A percentile compares a stretch with the other conserved stretches of the same genome.
These are phyloP conservation scores for Dothideomycetes sp. DNA, from an alignment of 2,329 filamentous ascomycete species.

Conservation along the genomic window DNA sequence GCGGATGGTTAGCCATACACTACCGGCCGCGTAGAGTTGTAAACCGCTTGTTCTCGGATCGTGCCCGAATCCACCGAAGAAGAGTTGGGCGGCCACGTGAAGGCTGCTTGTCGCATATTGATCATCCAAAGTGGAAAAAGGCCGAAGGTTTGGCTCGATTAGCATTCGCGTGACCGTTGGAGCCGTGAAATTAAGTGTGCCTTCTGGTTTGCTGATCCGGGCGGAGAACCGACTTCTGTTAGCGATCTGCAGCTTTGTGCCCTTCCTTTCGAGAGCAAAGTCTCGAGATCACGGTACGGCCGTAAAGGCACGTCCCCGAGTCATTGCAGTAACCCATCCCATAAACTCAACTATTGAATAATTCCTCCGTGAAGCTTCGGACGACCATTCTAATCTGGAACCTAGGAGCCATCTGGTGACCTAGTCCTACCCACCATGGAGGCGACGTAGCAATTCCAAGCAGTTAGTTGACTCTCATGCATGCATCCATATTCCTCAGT, in stretches of 20 bases:
- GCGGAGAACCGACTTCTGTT: conserved; percentile 7
- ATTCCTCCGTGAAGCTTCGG: neutral
- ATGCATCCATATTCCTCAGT: neutral
- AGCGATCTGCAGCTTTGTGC: neutral
- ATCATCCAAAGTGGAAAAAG: conserved; percentile 1
- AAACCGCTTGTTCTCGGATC: neutral
- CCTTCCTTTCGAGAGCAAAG: neutral
- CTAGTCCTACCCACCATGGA: neutral
- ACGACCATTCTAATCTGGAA: neutral
- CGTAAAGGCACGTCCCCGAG: neutral
- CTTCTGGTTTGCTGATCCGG: conserved; percentile 6
- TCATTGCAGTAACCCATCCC: too few species aligned
- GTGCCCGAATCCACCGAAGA: too few species aligned
- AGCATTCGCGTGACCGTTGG: conserved; percentile 2
- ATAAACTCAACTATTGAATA: neutral
- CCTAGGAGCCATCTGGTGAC: neutral
- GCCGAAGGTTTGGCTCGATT: conserved; percentile 5
- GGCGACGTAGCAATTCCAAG: neutral
- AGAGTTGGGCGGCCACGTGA: conserved; percentile 8
- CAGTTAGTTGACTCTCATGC: neutral
- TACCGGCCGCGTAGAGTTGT: neutral
- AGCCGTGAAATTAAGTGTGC: conserved; percentile 5
- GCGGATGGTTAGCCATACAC: neutral
- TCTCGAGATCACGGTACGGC: neutral
- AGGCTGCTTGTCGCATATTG: neutral